Conservation (phyloP, 2,329 filamentous ascomycete genomes). For the Aspergillus clavatus region DNA sequence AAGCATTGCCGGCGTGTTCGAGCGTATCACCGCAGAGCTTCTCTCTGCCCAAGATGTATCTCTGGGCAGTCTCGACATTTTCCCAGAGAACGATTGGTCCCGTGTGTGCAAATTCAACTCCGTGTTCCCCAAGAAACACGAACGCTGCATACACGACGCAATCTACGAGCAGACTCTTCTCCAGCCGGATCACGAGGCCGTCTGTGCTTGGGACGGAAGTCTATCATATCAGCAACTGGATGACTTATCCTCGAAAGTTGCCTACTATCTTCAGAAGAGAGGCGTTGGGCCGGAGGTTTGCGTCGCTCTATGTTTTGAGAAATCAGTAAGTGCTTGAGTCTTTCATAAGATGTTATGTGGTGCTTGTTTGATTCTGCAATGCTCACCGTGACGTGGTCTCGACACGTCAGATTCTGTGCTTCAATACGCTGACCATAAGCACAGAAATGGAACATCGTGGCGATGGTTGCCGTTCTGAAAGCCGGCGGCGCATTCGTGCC, state of each 20-base stretch:
- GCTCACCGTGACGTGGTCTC: neutral
- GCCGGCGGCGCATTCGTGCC: slow-evolving; percentile 42
- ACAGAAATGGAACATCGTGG: slow-evolving; percentile 41
- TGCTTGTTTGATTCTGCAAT: neutral
- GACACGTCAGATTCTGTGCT: neutral
- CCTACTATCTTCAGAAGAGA: slow-evolving; percentile 34
- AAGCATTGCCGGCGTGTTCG: slow-evolving; percentile 51
- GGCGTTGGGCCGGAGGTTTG: slow-evolving; percentile 37
- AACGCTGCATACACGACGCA: slow-evolving; percentile 37
- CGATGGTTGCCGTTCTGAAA: slow-evolving; percentile 40
- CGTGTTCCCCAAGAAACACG: slow-evolving; percentile 36
- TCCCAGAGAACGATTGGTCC: slow-evolving; percentile 52
- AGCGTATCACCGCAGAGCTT: slow-evolving; percentile 48
- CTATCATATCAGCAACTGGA: slow-evolving; percentile 37
- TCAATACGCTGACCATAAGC: slow-evolving; percentile 8
- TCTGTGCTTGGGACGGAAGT: slow-evolving; percentile 39
- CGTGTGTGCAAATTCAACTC: slow-evolving; percentile 53
- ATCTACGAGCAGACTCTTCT: slow-evolving; percentile 36
- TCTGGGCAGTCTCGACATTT: slow-evolving; percentile 49
- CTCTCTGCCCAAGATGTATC: slow-evolving; percentile 40
- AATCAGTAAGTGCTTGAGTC: slow-evolving; percentile 31
- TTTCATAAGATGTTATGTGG: neutral
- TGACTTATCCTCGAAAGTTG: slow-evolving; percentile 33
- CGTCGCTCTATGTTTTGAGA: slow-evolving; percentile 40
- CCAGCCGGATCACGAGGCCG: slow-evolving; percentile 28